Evolutionary conservation across 768 basidiomycete genomes (phyloP).

Genomic region (Dioszegia crocea): DNA sequence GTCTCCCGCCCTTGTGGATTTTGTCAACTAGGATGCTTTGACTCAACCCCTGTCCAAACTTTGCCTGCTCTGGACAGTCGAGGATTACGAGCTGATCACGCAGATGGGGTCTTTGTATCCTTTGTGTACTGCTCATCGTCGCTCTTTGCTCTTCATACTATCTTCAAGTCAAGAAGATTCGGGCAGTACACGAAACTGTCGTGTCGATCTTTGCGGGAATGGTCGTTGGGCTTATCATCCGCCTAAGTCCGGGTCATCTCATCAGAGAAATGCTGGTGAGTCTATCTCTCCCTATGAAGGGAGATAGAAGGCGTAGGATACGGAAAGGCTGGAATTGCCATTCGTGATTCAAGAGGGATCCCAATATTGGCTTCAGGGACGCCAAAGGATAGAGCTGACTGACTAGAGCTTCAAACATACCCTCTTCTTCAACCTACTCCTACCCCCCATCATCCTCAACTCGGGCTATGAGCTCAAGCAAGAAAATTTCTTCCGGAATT

Average conservation of each 20-base stretch:
- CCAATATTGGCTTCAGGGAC: too few relatives aligned
- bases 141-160: slow-evolving; percentile 97
- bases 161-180: slow-evolving; percentile 91
- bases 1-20: neutral
- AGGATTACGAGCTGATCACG: neutral
- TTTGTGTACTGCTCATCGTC: slow-evolving; percentile 74
- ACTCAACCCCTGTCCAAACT: too few relatives aligned
- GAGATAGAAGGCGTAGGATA: neutral
- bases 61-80: too few relatives aligned
- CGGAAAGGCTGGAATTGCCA: too few relatives aligned
- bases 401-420: slow-evolving; percentile 89
- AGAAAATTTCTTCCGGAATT: slow-evolving; percentile 99
- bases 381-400: slow-evolving; percentile 5
- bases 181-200: slow-evolving; percentile 90
- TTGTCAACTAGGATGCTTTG: too few relatives aligned
- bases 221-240: slow-evolving; percentile 85
- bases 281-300: slow-evolving; percentile 25
- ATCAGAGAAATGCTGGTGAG: slow-evolving; percentile 97
- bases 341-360: too few relatives aligned
- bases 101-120: slow-evolving; percentile 51
- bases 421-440: slow-evolving; percentile 93
- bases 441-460: slow-evolving; percentile 96
- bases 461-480: slow-evolving; percentile 98
- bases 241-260: slow-evolving; percentile 85
- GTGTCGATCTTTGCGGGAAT: slow-evolving; percentile 92